A percentile compares a stretch with the other conserved stretches of the same genome.
Conservation (phyloP, 768 basidiomycete genomes). For the Rhodotorula graminis region DNA sequence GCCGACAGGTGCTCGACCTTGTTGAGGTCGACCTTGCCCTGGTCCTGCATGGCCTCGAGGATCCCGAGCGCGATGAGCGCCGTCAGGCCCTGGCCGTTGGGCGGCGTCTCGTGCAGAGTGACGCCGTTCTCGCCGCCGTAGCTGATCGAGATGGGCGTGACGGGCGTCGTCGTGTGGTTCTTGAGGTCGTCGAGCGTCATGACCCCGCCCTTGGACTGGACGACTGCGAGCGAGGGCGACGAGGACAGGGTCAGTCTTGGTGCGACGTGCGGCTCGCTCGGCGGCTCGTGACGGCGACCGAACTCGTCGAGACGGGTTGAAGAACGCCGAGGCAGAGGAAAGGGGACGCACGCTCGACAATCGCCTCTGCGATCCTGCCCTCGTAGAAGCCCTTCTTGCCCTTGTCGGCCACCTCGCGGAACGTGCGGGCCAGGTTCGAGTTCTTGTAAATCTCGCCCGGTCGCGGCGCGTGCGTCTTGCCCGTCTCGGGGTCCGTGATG, state of each 20-base stretch:
- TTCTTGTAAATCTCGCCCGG: constrained; percentile 60
- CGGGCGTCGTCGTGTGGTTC: constrained; percentile 68
- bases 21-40: constrained; percentile 62
- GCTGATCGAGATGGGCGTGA: constrained; percentile 86
- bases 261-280: not conserved
- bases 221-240: constrained; percentile 49
- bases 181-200: constrained; percentile 93
- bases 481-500: constrained; percentile 58
- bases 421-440: constrained; percentile 76
- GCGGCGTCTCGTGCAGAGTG: constrained; percentile 93
- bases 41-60: constrained; percentile 76
- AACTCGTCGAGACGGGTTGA: no score
- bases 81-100: constrained; percentile 96
- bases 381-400: constrained; percentile 94
- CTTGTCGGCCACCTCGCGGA: constrained; percentile 68
- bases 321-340: not conserved
- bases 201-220: constrained; percentile 79
- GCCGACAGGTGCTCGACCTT: constrained; percentile 86
- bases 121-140: constrained; percentile 66
- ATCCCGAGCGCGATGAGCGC: constrained; percentile 85
- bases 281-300: no score
- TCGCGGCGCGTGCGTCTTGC: constrained; percentile 57
- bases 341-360: constrained; percentile 58
- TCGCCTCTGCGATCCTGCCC: constrained; percentile 80
- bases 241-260: not conserved